Evolutionary conservation across 2,329 filamentous ascomycete species (phyloP), one percentile per base, ranked within the genome.

Genomic region (Malbranchea cinnamomea): DNA sequence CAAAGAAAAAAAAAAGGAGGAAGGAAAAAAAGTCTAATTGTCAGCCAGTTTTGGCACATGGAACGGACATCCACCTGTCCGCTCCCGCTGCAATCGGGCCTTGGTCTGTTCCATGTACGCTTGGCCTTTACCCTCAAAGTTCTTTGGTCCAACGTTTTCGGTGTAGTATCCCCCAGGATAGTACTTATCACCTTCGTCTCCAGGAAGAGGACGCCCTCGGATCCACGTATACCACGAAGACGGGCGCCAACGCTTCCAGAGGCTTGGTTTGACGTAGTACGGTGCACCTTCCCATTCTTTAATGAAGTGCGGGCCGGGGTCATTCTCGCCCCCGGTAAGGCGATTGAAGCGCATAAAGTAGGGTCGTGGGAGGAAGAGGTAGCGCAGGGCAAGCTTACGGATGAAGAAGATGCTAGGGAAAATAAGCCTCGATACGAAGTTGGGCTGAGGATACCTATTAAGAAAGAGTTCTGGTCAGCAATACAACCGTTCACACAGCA

Each of bases 231-330:
- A 34, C 60, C 63, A 63, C 0, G 63, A 72, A 35, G 50, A 48
- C 0, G 64, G 73, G 2, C 68, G 70, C 71, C 68, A 82, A 35
- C 69, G 67, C 42, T 64, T 70, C 68, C 63, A 70, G 23, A 68
- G 49, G 0, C 67, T 76, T 16, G 62, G 62, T 36, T 66, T 61
- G 14, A 68, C 59, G 49, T 80, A 81, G 52, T 68, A 79, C 2
- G 77, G 78, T 26, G 71, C 66, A 7, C 69, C 67, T 15, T 74
- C 62, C 52, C 71, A 79, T 21, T 57, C 40, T 0, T 55, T 48
- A 42, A 54, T 48, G 31, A 63, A 59, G 37, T 71, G 62, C 3
- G 67, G 64, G 1, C 67, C 67, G 0, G 67, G 65, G 17, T 61
- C 52, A 6, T 78, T 66, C 0, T 66, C 56, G 0, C 57, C 35